Conservation (phyloP, 2,329 filamentous ascomycete species). For the Ascomycota sp. region DNA sequence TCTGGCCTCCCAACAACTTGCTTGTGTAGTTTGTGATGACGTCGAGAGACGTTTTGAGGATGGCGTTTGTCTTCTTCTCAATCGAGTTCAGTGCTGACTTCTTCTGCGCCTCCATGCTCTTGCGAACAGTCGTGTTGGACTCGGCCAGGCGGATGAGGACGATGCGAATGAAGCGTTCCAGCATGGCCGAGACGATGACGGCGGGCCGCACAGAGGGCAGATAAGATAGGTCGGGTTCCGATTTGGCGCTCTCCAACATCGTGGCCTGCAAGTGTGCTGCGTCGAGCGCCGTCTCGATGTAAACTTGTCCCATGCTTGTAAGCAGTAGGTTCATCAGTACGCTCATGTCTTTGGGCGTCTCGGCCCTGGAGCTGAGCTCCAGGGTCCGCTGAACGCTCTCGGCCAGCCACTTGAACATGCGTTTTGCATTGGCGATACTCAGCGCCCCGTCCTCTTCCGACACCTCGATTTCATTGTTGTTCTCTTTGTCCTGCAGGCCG, state of each 20-base stretch:
- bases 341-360: conserved; percentile 86
- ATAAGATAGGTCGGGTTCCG: conserved; percentile 74
- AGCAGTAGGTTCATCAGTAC: conserved; percentile 68
- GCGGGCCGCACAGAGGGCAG: conserved; percentile 60
- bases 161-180: conserved; percentile 78
- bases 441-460: conserved; percentile 74
- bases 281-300: conserved; percentile 45
- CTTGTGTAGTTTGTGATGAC: conserved; percentile 58
- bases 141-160: conserved; percentile 80
- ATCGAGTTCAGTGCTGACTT: conserved; percentile 54
- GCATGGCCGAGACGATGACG: conserved; percentile 77
- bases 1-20: conserved; percentile 55
- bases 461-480: conserved; percentile 75
- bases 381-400: conserved; percentile 83
- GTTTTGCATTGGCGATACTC: conserved; percentile 72
- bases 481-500: conserved; percentile 55
- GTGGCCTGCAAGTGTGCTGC: conserved; percentile 55
- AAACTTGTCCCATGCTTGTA: conserved; percentile 71
- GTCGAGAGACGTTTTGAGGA: conserved; percentile 36
- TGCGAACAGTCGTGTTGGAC: conserved; percentile 72
- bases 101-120: conserved; percentile 73
- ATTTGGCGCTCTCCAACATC: conserved; percentile 58
- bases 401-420: conserved; percentile 94
- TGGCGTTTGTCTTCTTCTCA: conserved; percentile 58
- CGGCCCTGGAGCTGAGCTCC: conserved; percentile 69